Percentiles rank a stretch among this genome's conserved stretches.
Conservation (phyloP, 148 eudicot genomes). For the Beta vulgaris region DNA sequence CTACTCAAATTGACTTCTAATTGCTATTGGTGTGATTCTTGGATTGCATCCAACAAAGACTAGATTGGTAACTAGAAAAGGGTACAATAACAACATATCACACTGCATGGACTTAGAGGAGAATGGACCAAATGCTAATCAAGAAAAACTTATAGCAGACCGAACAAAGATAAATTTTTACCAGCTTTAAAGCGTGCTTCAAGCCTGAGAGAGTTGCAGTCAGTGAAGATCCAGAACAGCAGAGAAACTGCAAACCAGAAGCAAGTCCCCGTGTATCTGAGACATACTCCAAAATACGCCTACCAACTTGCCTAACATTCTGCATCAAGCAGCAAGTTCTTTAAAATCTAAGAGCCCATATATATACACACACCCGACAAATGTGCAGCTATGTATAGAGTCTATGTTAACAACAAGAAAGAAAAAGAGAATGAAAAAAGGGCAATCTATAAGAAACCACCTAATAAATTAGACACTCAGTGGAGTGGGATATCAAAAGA, state of each 20-base stretch:
- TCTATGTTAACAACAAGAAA: not conserved
- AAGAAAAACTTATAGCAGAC: not conserved
- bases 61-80: not conserved
- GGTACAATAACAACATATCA: not conserved
- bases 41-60: no score
- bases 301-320: constrained; percentile 82
- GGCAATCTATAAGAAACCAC: not conserved
- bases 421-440: not conserved
- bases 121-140: not conserved
- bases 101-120: not conserved
- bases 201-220: constrained; percentile 58
- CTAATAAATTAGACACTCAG: not conserved
- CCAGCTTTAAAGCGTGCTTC: constrained; percentile 83
- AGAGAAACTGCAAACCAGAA: constrained; percentile 84
- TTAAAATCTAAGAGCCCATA: constrained; percentile 8
- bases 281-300: constrained; percentile 79
- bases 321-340: constrained; percentile 43
- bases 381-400: not conserved
- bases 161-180: constrained; percentile 30
- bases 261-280: constrained; percentile 72
- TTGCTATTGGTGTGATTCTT: no score
- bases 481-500: not conserved
- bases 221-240: constrained; percentile 59
- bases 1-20: no score
- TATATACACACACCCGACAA: not conserved